Conservation (phyloP, 495 filamentous ascomycete genomes). For the Penicillium arizonense region DNA sequence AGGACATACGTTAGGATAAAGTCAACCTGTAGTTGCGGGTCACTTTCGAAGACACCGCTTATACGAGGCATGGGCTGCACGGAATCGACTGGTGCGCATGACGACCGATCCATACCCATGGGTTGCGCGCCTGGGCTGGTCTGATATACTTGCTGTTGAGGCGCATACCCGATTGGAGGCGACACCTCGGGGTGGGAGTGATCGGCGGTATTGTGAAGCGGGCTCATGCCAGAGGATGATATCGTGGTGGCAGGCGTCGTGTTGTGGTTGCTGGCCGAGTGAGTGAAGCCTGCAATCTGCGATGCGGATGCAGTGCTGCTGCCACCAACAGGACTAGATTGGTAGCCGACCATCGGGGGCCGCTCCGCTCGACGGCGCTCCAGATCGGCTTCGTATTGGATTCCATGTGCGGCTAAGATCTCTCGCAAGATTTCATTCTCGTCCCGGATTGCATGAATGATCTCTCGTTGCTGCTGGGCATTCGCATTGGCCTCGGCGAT, state of each 20-base stretch:
- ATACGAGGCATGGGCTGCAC: slow-evolving; percentile 35
- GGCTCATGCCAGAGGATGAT: slow-evolving; percentile 31
- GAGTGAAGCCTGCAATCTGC: slow-evolving; percentile 24
- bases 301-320: slow-evolving; percentile 41
- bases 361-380: slow-evolving; percentile 40
- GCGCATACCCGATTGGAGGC: slow-evolving; percentile 28
- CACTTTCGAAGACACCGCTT: slow-evolving; percentile 67
- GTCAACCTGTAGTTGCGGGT: slow-evolving; percentile 80
- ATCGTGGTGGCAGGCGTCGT: slow-evolving; percentile 41
- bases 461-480: slow-evolving; percentile 41
- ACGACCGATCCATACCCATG: slow-evolving; percentile 31
- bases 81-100: slow-evolving; percentile 20
- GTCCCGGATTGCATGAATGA: slow-evolving; percentile 34
- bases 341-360: slow-evolving; percentile 19
- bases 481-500: slow-evolving; percentile 38
- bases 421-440: slow-evolving; percentile 79
- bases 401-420: slow-evolving; percentile 70
- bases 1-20: slow-evolving; percentile 90
- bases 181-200: slow-evolving; percentile 37
- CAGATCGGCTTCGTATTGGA: slow-evolving; percentile 50
- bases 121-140: slow-evolving; percentile 28
- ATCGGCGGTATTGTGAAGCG: slow-evolving; percentile 31
- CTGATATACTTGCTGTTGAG: slow-evolving; percentile 33
- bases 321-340: slow-evolving; percentile 31
- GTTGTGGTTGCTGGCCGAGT: slow-evolving; percentile 26